Evolutionary conservation across 2,329 filamentous ascomycete genomes (phyloP).

Genomic region (Cordyceps cateniannulata): DNA sequence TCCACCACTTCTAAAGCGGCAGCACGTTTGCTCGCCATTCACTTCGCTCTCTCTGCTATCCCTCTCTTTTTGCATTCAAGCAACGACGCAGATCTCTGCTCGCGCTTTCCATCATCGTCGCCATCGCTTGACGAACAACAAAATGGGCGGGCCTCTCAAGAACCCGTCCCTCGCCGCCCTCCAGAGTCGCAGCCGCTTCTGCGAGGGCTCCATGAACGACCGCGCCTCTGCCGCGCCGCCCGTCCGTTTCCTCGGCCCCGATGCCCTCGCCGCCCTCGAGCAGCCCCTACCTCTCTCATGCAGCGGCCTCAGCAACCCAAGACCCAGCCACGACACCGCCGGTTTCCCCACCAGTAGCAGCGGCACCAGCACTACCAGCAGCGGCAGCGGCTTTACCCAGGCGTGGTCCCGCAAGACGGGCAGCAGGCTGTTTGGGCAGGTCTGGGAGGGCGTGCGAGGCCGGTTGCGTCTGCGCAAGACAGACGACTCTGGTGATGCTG

Average conservation of each 20-base stretch:
- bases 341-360: conserved; percentile 9
- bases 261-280: conserved; percentile 27
- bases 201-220: conserved; percentile 85
- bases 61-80: neutral
- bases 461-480: conserved; percentile 22
- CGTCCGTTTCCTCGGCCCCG: conserved; percentile 52
- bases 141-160: conserved; percentile 24
- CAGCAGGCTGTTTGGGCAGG: conserved; percentile 26
- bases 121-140: conserved; percentile 16
- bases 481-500: neutral
- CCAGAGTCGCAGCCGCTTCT: conserved; percentile 46
- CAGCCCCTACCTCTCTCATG: conserved; percentile 17
- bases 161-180: conserved; percentile 27
- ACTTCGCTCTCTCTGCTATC: no score
- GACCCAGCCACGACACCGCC: neutral
- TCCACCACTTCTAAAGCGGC: no score
- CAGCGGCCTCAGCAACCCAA: neutral
- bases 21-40: no score
- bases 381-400: neutral
- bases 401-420: conserved; percentile 3
- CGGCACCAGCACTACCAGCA: conserved; percentile 12
- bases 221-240: conserved; percentile 66
- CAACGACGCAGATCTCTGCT: no score
- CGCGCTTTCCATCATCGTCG: neutral
- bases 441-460: conserved; percentile 33